A percentile compares a stretch with the other conserved stretches of the same genome.
These are phyloP conservation scores for Zostera marina DNA, from an alignment of 116 monocot genomes.

Conservation along the genomic window DNA sequence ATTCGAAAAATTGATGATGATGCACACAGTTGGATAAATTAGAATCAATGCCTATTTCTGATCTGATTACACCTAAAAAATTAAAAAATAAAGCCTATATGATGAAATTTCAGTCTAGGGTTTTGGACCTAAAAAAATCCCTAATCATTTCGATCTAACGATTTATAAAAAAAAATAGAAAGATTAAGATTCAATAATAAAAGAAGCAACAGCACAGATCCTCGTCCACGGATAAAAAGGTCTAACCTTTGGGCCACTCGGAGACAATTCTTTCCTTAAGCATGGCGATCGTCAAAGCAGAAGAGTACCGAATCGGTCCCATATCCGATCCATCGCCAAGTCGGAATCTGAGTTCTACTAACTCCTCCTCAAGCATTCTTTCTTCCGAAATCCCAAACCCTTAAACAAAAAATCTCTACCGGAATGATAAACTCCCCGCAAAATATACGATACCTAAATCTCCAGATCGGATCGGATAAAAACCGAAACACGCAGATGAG, in stretches of 20 bases:
- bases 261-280: conserved; percentile 48
- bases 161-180: neutral
- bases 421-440: neutral
- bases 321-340: conserved; percentile 56
- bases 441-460: neutral
- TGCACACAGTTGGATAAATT: too few species aligned
- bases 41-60: too few species aligned
- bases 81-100: too few species aligned
- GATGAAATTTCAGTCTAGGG: too few species aligned
- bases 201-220: neutral
- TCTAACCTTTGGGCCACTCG: conserved; percentile 50
- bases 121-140: neutral
- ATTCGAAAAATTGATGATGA: neutral
- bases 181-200: neutral
- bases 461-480: neutral
- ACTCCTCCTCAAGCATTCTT: conserved; percentile 12
- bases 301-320: conserved; percentile 38
- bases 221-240: neutral
- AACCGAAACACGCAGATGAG: neutral
- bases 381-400: neutral
- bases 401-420: neutral
- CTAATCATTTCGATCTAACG: neutral
- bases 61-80: too few species aligned
- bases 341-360: conserved; percentile 52
- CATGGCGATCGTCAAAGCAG: conserved; percentile 35